Evolutionary conservation across 495 filamentous ascomycete species (phyloP), one percentile per base, ranked within the genome.

Genomic region (Aspergillus hancockii): DNA sequence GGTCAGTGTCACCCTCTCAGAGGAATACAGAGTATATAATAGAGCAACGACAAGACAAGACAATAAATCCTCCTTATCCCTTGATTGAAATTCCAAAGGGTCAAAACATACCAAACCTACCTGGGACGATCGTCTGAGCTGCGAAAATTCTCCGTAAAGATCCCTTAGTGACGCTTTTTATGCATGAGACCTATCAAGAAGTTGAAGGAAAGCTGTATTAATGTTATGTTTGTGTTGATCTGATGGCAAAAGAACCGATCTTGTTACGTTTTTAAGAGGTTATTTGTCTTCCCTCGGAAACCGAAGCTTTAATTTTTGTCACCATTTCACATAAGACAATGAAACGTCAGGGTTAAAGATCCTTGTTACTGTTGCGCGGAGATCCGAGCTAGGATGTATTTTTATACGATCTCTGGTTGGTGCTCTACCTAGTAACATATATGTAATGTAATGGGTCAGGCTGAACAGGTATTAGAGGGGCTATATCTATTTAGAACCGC

Each of bases 151-250:
- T n/a, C 10, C 1, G 12, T 10, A 8, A 9, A 23, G 4, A 47
- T 23, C 6, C 21, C 21, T 47, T 47, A 22, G 18, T 23, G 10
- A 22, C 21, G 8, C 7, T 23, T 3, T 22, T 16, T 21, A n/a
- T 54, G 51, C 51, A 54, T 54, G 51, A 36, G 34, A 54, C 51
- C 32, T 40, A 40, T 53, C 50, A 53, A 51, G 8, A 49, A 49
- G n/a, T n/a, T 46, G 41, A 5, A 32, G 41, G 7, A 22, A 8
- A n/a, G n/a, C 21, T 3, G 45, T 19, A 28, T n/a, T 38, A 13
- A 13, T 38, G 13, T 12, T 38, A 13, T 6, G 9, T 38, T 38
- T 13, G 3, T 19, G 6, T 21, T n/a, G 3, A 16, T 41, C 5
- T 19, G 41, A 21, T 45, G 41, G 41, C 4, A 45, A 14, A 45